Base-by-base conservation (phyloP, 306 rosid genomes). In the Castanospermum australe region DNA sequence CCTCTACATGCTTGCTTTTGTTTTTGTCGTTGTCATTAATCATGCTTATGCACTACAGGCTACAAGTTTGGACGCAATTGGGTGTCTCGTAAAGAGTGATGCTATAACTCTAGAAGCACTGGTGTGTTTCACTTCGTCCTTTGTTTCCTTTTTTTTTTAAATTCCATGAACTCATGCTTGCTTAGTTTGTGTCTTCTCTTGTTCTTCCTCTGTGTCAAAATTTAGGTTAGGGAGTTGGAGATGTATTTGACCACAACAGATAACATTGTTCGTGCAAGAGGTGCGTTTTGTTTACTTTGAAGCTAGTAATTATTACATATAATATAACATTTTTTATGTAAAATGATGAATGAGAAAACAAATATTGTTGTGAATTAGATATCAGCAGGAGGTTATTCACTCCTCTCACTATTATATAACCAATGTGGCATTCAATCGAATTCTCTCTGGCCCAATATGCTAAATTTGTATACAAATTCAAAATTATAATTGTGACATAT, bases 171-270 rank as follows among this genome's bases (percentile, higher is more conserved):
- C 64, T 24, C 21, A 28, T 71, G 62, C 21, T 79, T 42, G 45
- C 28, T 52, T 67, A 48, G 51, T 82, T 52, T 62, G 50, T 69
- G 48, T 20, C 73, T 36, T 52, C 42, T 32, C 48, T 74, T 59
- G 44, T 44, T 77, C 22, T n/a, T 56, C 8, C 59, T 71, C 65
- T 55, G 73, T 68, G 74, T 42, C 54, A 24, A 38, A 52, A 61
- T 73, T 56, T 60, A 95, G 99, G 92, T 95, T 60, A 79, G 78
- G 71, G 96, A 93, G 84, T 82, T 95, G 97, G 86, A 73, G 45
- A 82, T 95, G 97, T 92, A 93, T 81, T 87, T 92, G 90, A 95
- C 98, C 52, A 87, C 90, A 10, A 86, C 96, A 2, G 94, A 95
- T 76, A 28, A 81, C 47, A 76, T 88, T 48, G 55, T 93, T 77